Base-by-base conservation (phyloP, 176 grass and related monocot genomes). In the Thalia dealbata region DNA sequence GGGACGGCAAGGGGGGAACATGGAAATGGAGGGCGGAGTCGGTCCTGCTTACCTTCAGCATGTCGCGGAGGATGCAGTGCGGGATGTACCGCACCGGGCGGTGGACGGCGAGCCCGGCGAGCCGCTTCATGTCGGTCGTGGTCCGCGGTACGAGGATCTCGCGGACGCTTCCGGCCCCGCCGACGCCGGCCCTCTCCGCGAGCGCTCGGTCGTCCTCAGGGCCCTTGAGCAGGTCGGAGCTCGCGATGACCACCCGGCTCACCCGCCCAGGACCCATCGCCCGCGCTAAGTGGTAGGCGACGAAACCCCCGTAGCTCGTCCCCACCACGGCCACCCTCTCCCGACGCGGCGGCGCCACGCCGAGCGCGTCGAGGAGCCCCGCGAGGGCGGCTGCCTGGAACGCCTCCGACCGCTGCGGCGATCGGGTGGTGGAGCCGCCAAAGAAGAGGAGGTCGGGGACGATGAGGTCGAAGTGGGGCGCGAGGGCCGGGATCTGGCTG, bases 361-460 rank as follows among this genome's bases (percentile, higher is more conserved):
- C 79, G 22, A 91, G 30, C 15, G 66, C 77, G 16, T 74, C 71
- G 7, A 91, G 67, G 55, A 96, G 88, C 44, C 72, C 69, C 50
- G 73, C 86, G 22, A 96, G 46, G 38, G 88, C 83, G 74, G 73
- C 76, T 0, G 92, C 92, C 84, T 96, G 88, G 66, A 71, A 87
- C 16, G 78, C 78, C 83, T 96, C 92, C 22, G 92, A 79, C 29
- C 91, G 69, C 13, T 18, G 73, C 22, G 56, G 2, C 4, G 82
- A 64, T 45, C 75, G 22, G 13, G 87, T 80, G 81, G 69, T 45
- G 61, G 92, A 96, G 26, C 79, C 78, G 62, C 92, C 92, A 70
- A 96, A 96, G 86, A 96, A 96, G 76, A 96, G 66, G 77, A 96
- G 92, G 81, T 96, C 86, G 1, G 92, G 92, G 14, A 96, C 81